Evolutionary conservation across 2,329 filamentous ascomycete genomes (phyloP), one percentile per base, ranked within the genome.

Genomic region (Setomelanomma holmii): DNA sequence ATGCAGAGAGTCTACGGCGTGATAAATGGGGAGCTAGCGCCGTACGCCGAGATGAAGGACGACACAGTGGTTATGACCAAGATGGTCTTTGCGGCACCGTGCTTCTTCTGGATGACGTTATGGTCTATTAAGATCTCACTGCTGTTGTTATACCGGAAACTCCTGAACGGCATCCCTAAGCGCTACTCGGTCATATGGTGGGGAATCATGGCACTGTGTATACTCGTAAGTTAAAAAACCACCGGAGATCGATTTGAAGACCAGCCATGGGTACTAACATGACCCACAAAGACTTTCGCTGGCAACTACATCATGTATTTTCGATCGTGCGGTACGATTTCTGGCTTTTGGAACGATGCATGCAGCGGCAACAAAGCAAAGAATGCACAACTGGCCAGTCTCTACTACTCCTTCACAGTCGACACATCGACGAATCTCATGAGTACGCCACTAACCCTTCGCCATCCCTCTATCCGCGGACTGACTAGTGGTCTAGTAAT

Each of bases 61-160:
- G 75, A 76, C 30, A 55, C 45, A 1, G 30, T 67, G 1, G 40
- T 56, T 20, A 64, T 75, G 49, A 64, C 72, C 21, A 74, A 72
- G 45, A 66, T 75, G 33, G 72, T 76, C 43, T 75, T 77, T 46
- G 68, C 67, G 10, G 70, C 71, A 20, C 69, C 67, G 5, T 67
- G 75, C 33, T 64, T 75, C 36, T 66, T 76, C 45, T 77, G 73
- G 72, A 49, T 69, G n/a, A 69, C 67, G 4, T 57, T 78, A 6
- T 77, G 74, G 73, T 60, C 66, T 12, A 67, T 76, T 45, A 77
- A 77, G 45, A 58, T 74, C n/a, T 71, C 70, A 4, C 62, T 78
- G 17, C 60, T 78, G 21, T 61, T 70, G 14, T 63, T 77, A 45
- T 76, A 76, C 55, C 64, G 71, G 23, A 61, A 66, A 12, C 52